These are phyloP conservation scores for Plasmodium gonderi DNA, from an alignment of 169 alveolate species.

Conservation along the genomic window DNA sequence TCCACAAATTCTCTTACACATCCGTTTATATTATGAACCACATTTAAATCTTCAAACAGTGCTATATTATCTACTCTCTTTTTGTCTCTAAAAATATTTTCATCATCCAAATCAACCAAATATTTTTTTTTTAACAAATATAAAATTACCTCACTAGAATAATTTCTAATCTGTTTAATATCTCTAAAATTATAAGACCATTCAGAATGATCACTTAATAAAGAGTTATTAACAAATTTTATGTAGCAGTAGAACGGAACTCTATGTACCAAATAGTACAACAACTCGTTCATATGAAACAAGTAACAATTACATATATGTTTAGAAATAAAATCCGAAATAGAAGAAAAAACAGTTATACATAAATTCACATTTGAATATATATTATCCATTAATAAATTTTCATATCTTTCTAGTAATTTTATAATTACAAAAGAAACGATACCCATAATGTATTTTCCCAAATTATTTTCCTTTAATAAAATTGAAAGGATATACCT, in stretches of 20 bases:
- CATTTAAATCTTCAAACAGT: background rate
- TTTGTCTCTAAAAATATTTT: slow-evolving; percentile 42
- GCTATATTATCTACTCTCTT: slow-evolving; percentile 16
- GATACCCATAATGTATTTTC: background rate
- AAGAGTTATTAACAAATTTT: slow-evolving; percentile 1
- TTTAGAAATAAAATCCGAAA: slow-evolving; percentile 25
- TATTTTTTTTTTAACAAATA: slow-evolving; percentile 55
- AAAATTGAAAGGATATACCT: background rate
- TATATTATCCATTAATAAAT: background rate
- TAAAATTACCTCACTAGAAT: slow-evolving; percentile 32
- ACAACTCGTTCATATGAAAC: slow-evolving; percentile 21
- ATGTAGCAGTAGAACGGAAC: slow-evolving; percentile 36
- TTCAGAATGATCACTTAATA: slow-evolving; percentile 28
- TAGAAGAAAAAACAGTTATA: background rate
- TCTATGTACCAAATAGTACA: slow-evolving; percentile 33
- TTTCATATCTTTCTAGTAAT: slow-evolving; percentile 38
- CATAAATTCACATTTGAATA: slow-evolving; percentile 18
- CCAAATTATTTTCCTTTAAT: background rate
- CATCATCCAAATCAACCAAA: slow-evolving; percentile 40
- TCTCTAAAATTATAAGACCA: background rate
- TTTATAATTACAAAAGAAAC: slow-evolving; percentile 46
- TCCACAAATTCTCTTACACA: background rate
- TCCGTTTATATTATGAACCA: slow-evolving; percentile 5
- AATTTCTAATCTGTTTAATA: slow-evolving; percentile 28
- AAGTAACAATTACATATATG: background rate